Evolutionary conservation across 208 protist species (phyloP), one percentile per base, ranked within the genome.

Genomic region (Leishmania lainsoni): DNA sequence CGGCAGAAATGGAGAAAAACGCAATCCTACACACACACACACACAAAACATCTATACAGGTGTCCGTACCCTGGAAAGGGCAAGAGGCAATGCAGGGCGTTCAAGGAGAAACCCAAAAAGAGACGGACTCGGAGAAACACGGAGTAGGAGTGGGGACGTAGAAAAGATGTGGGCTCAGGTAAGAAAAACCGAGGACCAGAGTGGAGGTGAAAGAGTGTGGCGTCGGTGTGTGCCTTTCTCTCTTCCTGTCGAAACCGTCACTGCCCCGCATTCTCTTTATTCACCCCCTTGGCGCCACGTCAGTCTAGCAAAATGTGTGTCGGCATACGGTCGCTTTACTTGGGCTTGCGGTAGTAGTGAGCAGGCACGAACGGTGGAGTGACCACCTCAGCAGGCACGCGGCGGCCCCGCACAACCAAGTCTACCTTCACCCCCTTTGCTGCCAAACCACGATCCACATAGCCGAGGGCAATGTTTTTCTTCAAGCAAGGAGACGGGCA

Each of bases 281-380:
- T 66, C 61, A 29, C 14, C 10, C 20, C 2, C 0, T 49, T 2
- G 35, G 9, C 17, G 35, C 0, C 16, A 48, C 35, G 10, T 39
- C n/a, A 29, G 61, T 35, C 14, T 4, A 39, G 61, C 17, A 16
- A 9, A 6, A 29, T 35, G 29, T 39, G 35, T n/a, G 14, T 14
- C 8, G 0, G 35, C 35, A 5, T 8, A 70, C 35, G 9, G 35
- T 2, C 65, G 16, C 35, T 48, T 17, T 75, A 73, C 29, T 81
- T 48, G 48, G 86, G 42, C 79, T 88, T 91, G 76, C 88, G 88
- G 81, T 90, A 92, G 70, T 94, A 92, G 26, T 86, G 84, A n/a
- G 83, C 63, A 32, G 90, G 82, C 69, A 99, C 95, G 83, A 99
- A 99, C 32, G 98, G 98, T 81, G 98, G 97, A 74, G 93, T 91